Evolutionary conservation across 106 monocot species (phyloP).

Genomic region (Triglochin maritima): DNA sequence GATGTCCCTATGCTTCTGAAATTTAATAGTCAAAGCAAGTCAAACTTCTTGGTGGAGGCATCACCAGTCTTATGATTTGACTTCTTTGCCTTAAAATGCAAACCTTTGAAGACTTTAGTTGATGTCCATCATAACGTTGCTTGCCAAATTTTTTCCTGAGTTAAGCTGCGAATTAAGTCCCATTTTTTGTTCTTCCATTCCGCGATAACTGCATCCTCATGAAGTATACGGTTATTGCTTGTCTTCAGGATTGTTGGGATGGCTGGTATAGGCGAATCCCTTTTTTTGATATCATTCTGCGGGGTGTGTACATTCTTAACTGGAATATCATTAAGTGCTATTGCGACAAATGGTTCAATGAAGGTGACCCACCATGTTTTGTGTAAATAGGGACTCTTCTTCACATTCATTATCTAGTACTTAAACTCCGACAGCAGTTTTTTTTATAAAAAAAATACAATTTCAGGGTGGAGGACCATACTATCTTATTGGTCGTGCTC

Average conservation of each 20-base stretch:
- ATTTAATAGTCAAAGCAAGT: too few species aligned
- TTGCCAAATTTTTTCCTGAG: too few species aligned
- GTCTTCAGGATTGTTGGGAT: slow-evolving; percentile 83
- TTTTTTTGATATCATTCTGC: slow-evolving; percentile 73
- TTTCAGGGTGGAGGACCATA: slow-evolving; percentile 94
- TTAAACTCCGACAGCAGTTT: background rate
- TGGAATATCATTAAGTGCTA: slow-evolving; percentile 84
- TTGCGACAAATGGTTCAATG: slow-evolving; percentile 96
- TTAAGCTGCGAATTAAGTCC: too few species aligned
- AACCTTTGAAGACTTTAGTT: too few species aligned
- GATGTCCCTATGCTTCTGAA: too few species aligned
- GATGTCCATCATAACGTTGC: too few species aligned
- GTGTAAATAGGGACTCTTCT: background rate
- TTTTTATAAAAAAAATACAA: background rate
- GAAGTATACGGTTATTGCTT: background rate
- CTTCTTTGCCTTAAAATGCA: too few species aligned
- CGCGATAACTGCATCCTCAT: background rate
- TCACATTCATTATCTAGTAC: background rate
- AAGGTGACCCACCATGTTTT: slow-evolving; percentile 42
- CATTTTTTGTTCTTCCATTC: too few species aligned
- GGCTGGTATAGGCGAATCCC: slow-evolving; percentile 72
- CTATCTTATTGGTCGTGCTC: slow-evolving; percentile 95
- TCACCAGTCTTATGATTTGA: too few species aligned
- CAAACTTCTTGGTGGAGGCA: too few species aligned
- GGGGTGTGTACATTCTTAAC: slow-evolving; percentile 84